Percentiles rank a stretch among this genome's conserved stretches.
These are phyloP conservation scores for Acorus gramineus DNA, from an alignment of 106 monocot species.

Conservation along the genomic window DNA sequence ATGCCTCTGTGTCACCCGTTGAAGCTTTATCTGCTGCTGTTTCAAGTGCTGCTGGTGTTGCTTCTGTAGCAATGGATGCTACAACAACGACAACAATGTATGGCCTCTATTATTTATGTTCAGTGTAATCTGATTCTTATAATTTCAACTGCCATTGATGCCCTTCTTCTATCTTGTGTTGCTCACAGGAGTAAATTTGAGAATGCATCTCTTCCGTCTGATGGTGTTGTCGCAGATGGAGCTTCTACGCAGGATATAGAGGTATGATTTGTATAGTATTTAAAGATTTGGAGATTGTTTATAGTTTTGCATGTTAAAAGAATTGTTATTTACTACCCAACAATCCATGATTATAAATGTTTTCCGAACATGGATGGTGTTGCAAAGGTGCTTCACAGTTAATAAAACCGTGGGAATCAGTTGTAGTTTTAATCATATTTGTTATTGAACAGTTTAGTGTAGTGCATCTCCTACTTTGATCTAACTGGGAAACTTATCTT, in stretches of 20 bases:
- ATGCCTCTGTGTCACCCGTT: neutral
- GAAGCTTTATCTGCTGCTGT: neutral
- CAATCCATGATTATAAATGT: too few species aligned
- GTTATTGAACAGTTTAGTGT: too few species aligned
- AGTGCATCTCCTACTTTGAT: too few species aligned
- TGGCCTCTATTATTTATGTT: neutral
- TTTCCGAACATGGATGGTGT: too few species aligned
- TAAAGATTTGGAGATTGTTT: neutral
- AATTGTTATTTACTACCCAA: too few species aligned
- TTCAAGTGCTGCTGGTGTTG: neutral
- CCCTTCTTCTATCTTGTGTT: neutral
- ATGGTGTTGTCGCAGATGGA: neutral
- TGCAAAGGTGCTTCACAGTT: too few species aligned
- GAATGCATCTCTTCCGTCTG: neutral
- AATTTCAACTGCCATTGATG: neutral
- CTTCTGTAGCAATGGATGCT: slow-evolving; percentile 1
- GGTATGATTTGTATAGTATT: slow-evolving; percentile 3
- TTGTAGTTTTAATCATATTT: too few species aligned
- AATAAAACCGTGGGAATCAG: too few species aligned
- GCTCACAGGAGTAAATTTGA: neutral
- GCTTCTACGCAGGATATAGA: slow-evolving; percentile 2
- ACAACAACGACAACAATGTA: neutral
- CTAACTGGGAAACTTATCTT: too few species aligned
- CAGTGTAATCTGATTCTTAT: neutral
- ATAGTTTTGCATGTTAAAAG: neutral